These are phyloP conservation scores for Myriosclerotinia scirpicola DNA, from an alignment of 2,329 filamentous ascomycete species.

Conservation along the genomic window DNA sequence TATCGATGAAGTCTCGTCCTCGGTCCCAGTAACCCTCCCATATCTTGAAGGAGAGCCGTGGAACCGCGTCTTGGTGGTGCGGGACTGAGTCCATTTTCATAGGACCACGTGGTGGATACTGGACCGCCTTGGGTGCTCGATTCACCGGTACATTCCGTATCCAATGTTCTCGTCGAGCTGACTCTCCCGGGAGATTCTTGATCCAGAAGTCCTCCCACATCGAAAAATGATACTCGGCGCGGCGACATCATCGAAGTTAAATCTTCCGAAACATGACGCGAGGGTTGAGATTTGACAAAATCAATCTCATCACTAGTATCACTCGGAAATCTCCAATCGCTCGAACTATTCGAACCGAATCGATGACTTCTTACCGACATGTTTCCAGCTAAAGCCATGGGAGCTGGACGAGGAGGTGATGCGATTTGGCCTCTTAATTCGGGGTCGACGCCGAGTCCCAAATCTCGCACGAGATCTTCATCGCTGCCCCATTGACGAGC, in stretches of 20 bases:
- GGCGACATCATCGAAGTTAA: conserved; percentile 47
- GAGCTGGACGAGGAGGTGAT: conserved; percentile 36
- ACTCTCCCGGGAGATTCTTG: conserved; percentile 43
- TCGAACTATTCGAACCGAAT: conserved; percentile 11
- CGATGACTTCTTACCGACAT: conserved; percentile 32
- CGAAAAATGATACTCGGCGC: conserved; percentile 74
- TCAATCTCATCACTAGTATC: conserved; percentile 46
- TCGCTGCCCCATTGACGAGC: conserved; percentile 81
- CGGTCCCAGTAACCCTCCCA: conserved; percentile 55
- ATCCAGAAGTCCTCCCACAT: conserved; percentile 75
- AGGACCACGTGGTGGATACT: conserved; percentile 29
- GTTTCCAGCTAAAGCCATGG: conserved; percentile 38
- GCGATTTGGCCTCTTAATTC: conserved; percentile 47
- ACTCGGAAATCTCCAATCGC: conserved; percentile 39
- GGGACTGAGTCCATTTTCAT: conserved; percentile 42
- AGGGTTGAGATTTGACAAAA: conserved; percentile 38
- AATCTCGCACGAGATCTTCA: conserved; percentile 78
- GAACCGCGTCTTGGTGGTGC: conserved; percentile 54
- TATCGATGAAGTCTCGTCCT: conserved; percentile 30
- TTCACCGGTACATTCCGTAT: conserved; percentile 35
- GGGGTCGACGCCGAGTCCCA: conserved; percentile 68
- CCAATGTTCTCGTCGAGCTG: conserved; percentile 33
- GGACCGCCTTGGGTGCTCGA: conserved; percentile 29
- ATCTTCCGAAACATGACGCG: conserved; percentile 32
- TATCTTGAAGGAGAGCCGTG: conserved; percentile 57